Conservation (phyloP, 148 eudicot species). For the Rhododendron griersonianum region DNA sequence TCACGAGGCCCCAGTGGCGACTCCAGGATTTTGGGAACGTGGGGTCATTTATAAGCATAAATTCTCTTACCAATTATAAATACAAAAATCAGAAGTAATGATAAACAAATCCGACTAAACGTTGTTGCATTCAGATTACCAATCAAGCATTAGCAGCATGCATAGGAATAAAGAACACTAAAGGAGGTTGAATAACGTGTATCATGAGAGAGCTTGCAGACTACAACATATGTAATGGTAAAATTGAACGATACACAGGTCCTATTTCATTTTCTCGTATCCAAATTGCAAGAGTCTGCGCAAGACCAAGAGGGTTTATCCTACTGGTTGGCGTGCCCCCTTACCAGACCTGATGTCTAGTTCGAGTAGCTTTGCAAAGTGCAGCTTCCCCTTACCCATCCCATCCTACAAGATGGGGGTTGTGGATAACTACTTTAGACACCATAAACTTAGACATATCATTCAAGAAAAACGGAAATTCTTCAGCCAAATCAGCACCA, state of each 20-base stretch:
- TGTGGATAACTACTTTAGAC: background rate
- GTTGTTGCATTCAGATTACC: background rate
- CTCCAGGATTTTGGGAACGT: too few relatives aligned
- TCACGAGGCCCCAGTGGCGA: too few relatives aligned
- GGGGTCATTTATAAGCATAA: too few relatives aligned
- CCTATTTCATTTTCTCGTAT: background rate
- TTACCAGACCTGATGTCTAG: background rate
- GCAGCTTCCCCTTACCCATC: background rate
- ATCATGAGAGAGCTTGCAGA: background rate
- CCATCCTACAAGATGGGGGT: background rate
- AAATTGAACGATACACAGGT: background rate
- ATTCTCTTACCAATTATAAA: too few relatives aligned
- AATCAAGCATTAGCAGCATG: background rate
- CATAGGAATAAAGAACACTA: background rate
- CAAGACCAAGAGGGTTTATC: background rate
- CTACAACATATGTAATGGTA: background rate
- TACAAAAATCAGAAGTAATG: too few relatives aligned
- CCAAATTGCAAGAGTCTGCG: background rate
- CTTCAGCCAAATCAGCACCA: background rate
- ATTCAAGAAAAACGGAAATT: background rate
- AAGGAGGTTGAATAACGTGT: background rate
- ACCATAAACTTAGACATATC: background rate
- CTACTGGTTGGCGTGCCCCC: background rate
- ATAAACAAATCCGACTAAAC: background rate
- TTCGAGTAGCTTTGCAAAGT: background rate